Percentiles rank a stretch among this genome's conserved stretches.
phyloP scores from a whole-genome alignment of 306 rosid genomes.

The Lagenaria siceraria region DNA sequence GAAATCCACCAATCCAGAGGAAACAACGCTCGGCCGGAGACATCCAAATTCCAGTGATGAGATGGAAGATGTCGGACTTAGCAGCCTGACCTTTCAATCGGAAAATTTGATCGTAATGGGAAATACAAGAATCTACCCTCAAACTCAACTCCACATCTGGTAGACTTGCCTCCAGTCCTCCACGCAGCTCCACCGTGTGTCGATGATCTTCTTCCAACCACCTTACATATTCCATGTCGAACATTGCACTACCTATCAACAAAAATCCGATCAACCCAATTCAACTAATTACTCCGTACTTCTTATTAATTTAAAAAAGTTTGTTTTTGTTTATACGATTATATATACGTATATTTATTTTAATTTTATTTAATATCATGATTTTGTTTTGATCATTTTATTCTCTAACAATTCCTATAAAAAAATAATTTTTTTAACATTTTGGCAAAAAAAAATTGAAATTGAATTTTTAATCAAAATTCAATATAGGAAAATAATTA shows the following conservation, averaged over 20 bases:
- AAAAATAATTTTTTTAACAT: too few relatives aligned
- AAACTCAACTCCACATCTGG: slow-evolving; percentile 47
- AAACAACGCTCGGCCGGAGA: slow-evolving; percentile 83
- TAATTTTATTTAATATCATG: too few relatives aligned
- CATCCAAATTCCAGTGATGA: slow-evolving; percentile 68
- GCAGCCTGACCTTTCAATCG: slow-evolving; percentile 56
- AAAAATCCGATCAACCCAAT: too few relatives aligned
- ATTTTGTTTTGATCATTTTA: too few relatives aligned
- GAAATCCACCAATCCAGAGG: slow-evolving; percentile 91
- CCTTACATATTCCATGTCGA: slow-evolving; percentile 87
- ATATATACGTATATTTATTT: too few relatives aligned
- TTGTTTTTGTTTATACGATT: too few relatives aligned
- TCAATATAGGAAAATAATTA: too few relatives aligned
- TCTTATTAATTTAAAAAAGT: too few relatives aligned
- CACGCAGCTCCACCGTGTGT: slow-evolving; percentile 57
- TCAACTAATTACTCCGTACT: too few relatives aligned
- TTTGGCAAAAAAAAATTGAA: too few relatives aligned
- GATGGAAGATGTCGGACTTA: slow-evolving; percentile 77
- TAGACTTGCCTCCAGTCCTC: slow-evolving; percentile 43
- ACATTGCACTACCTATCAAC: slow-evolving; percentile 82
- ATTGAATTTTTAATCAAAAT: too few relatives aligned
- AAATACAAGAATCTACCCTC: slow-evolving; percentile 50
- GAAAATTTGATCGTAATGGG: slow-evolving; percentile 67
- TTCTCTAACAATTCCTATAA: too few relatives aligned
- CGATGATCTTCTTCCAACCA: slow-evolving; percentile 90